These are phyloP conservation scores for Posidonia australis DNA, from an alignment of 106 monocot genomes.

Conservation along the genomic window DNA sequence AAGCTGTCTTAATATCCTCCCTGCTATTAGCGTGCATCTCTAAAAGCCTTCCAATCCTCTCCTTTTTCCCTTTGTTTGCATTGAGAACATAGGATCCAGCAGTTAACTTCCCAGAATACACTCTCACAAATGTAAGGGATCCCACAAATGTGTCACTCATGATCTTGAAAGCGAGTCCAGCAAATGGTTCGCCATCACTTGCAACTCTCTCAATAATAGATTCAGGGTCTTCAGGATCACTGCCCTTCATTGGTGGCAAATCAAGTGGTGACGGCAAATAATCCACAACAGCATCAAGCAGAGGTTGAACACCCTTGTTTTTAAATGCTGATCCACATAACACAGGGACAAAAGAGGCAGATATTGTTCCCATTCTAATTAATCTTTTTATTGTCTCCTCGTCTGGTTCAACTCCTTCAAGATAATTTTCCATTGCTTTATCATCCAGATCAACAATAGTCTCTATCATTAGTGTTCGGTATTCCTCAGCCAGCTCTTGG, in stretches of 20 bases:
- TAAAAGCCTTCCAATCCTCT: conserved; percentile 85
- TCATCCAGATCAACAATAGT: conserved; percentile 91
- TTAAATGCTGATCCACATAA: conserved; percentile 98
- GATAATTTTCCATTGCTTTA: conserved; percentile 76
- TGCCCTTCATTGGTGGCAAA: conserved; percentile 86
- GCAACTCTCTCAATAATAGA: conserved; percentile 48
- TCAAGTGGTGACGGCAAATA: conserved; percentile 96
- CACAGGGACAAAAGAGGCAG: conserved; percentile 71
- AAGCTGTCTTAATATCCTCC: conserved; percentile 63
- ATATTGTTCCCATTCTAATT: conserved; percentile 78
- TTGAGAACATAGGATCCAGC: conserved; percentile 94
- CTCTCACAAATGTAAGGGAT: conserved; percentile 82
- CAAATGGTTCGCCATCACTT: conserved; percentile 75
- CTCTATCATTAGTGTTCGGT: conserved; percentile 71
- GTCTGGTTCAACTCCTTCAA: conserved; percentile 88
- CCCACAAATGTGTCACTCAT: conserved; percentile 98
- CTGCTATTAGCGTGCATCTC: conserved; percentile 99
- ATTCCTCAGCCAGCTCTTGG: conserved; percentile 63
- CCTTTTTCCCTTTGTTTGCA: conserved; percentile 91
- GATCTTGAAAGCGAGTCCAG: conserved; percentile 96
- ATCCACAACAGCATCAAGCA: conserved; percentile 97
- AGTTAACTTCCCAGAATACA: conserved; percentile 68
- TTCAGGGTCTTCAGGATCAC: conserved; percentile 74
- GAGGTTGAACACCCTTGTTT: conserved; percentile 93
- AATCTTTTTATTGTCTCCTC: conserved; percentile 64